A percentile compares a stretch with the other conserved stretches of the same genome.
Conservation (phyloP, 2,329 filamentous ascomycete genomes). For the Talaromyces albobiverticillius region DNA sequence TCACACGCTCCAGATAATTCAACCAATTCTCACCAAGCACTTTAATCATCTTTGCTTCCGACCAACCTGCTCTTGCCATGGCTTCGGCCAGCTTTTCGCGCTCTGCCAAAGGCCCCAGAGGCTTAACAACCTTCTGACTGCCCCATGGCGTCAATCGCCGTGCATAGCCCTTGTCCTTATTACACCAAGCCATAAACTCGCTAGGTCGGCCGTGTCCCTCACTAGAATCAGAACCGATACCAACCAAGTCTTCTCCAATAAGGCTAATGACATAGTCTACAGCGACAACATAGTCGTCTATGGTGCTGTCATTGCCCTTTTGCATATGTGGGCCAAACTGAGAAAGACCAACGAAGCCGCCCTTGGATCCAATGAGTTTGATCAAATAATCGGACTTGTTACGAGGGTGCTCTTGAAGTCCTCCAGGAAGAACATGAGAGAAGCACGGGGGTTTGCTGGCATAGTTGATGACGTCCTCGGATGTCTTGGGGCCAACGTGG, state of each 20-base stretch:
- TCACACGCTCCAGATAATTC: conserved; percentile 36
- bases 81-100: conserved; percentile 33
- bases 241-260: conserved; percentile 36
- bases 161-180: conserved; percentile 42
- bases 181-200: conserved; percentile 42
- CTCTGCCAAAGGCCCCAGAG: conserved; percentile 36
- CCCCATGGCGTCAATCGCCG: conserved; percentile 39
- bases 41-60: conserved; percentile 37
- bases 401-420: conserved; percentile 35
- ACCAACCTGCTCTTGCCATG: conserved; percentile 40
- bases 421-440: conserved; percentile 37
- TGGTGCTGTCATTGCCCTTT: conserved; percentile 40
- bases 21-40: conserved; percentile 42
- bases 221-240: conserved; percentile 38
- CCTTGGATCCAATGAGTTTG: conserved; percentile 33
- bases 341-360: conserved; percentile 38
- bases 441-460: conserved; percentile 40
- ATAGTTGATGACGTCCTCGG: conserved; percentile 17
- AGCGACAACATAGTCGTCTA: conserved; percentile 43
- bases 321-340: conserved; percentile 42
- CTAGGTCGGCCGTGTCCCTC: conserved; percentile 39
- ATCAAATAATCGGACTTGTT: conserved; percentile 40
- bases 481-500: conserved; percentile 19
- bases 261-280: conserved; percentile 38
- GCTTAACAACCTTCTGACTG: conserved; percentile 41